Evolutionary conservation across 2,329 filamentous ascomycete genomes (phyloP).

Genomic region (Verticillium klebahnii): DNA sequence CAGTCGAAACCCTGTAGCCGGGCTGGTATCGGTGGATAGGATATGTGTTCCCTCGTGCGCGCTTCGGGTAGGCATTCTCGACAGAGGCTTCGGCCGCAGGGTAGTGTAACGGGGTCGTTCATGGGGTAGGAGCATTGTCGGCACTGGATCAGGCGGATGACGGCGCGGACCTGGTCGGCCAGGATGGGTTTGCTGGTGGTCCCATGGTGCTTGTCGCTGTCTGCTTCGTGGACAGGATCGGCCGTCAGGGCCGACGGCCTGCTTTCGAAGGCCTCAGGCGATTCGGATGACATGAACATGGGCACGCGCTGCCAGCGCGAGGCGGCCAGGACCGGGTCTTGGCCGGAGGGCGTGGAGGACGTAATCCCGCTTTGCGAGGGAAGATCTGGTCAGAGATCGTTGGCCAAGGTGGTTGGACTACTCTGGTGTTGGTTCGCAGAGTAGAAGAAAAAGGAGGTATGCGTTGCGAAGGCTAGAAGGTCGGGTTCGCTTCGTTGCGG

Average conservation of each 20-base stretch:
- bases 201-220: slow-evolving; percentile 12
- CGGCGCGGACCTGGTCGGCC: slow-evolving; percentile 51
- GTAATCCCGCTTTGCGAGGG: not conserved
- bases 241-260: slow-evolving; percentile 13
- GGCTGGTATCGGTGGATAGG: slow-evolving; percentile 67
- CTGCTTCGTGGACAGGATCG: slow-evolving; percentile 11
- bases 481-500: not conserved
- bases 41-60: slow-evolving; percentile 63
- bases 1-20: slow-evolving; percentile 70
- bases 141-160: slow-evolving; percentile 76
- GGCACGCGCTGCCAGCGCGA: slow-evolving; percentile 9
- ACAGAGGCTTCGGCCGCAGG: slow-evolving; percentile 78
- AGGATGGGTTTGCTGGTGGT: slow-evolving; percentile 10
- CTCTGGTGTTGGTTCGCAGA: not conserved
- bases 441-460: not conserved
- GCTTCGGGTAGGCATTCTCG: slow-evolving; percentile 66
- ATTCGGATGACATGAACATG: slow-evolving; percentile 16
- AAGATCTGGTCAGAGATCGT: not conserved
- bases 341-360: not conserved
- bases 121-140: slow-evolving; percentile 66
- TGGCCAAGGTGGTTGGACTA: not conserved
- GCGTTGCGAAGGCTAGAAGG: not conserved
- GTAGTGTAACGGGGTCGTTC: slow-evolving; percentile 65
- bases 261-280: slow-evolving; percentile 14
- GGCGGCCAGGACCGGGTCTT: slow-evolving; percentile 2